Evolutionary conservation across 805 yeast species (phyloP).

Genomic region (Torulaspora franciscae): DNA sequence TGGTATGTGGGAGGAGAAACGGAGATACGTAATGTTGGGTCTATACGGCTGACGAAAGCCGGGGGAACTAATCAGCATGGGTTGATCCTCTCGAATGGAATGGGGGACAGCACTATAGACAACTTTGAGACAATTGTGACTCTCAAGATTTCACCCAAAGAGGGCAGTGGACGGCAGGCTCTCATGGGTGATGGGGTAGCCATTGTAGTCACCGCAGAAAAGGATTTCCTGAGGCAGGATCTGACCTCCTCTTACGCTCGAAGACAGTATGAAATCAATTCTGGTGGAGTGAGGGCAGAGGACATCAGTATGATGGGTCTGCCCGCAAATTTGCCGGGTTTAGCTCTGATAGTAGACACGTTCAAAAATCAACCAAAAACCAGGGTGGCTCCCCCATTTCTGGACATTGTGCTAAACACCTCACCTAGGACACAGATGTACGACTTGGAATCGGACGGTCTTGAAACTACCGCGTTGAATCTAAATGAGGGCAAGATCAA

Average conservation of each 20-base stretch:
- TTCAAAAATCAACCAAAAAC: slow-evolving; percentile 15
- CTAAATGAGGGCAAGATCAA: slow-evolving; percentile 19
- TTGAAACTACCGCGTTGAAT: slow-evolving; percentile 17
- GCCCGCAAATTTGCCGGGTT: slow-evolving; percentile 32
- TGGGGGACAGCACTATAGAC: slow-evolving; percentile 34
- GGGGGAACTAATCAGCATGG: slow-evolving; percentile 22
- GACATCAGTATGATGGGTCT: slow-evolving; percentile 32
- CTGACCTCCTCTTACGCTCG: slow-evolving; percentile 26
- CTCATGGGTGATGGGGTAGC: slow-evolving; percentile 30
- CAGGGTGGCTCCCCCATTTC: slow-evolving; percentile 18
- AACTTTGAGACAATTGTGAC: slow-evolving; percentile 28
- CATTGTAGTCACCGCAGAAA: slow-evolving; percentile 28
- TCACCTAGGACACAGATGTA: slow-evolving; percentile 25
- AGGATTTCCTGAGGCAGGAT: slow-evolving; percentile 26
- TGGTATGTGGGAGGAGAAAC: slow-evolving; percentile 33
- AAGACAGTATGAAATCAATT: slow-evolving; percentile 28
- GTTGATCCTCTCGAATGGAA: slow-evolving; percentile 29
- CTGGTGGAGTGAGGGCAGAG: slow-evolving; percentile 26
- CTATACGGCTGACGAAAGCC: slow-evolving; percentile 21
- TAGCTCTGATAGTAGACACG: slow-evolving; percentile 29
- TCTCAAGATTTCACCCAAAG: slow-evolving; percentile 16
- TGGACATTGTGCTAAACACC: slow-evolving; percentile 25
- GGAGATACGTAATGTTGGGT: slow-evolving; percentile 28
- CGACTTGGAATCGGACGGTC: slow-evolving; percentile 27
- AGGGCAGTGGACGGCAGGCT: not conserved